Evolutionary conservation across 2,329 filamentous ascomycete species (phyloP).

Genomic region (Diaporthe vexans): DNA sequence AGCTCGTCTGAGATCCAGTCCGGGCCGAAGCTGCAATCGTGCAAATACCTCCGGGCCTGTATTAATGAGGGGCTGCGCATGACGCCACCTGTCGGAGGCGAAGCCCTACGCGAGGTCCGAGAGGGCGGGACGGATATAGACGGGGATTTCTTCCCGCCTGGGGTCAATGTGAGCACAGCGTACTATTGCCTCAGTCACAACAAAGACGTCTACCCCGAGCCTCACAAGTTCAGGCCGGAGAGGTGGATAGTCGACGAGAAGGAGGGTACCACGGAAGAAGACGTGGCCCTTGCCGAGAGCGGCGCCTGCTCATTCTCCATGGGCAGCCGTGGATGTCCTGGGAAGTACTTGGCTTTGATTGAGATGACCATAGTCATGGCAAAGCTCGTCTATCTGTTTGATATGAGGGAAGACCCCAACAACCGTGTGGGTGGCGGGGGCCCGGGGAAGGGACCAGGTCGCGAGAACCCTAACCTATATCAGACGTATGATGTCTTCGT

Average conservation of each 20-base stretch:
- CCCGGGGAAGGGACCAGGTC: neutral
- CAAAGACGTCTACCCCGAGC: slow-evolving; percentile 30
- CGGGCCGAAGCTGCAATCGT: slow-evolving; percentile 20
- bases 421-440: slow-evolving; percentile 20
- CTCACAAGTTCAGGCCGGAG: slow-evolving; percentile 26
- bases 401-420: slow-evolving; percentile 11
- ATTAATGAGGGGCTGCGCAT: slow-evolving; percentile 47
- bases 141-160: slow-evolving; percentile 21
- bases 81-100: slow-evolving; percentile 41
- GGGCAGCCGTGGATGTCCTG: slow-evolving; percentile 30
- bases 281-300: slow-evolving; percentile 16
- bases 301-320: slow-evolving; percentile 24
- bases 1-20: neutral
- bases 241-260: slow-evolving; percentile 33
- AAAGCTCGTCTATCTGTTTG: slow-evolving; percentile 23
- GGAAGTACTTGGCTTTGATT: slow-evolving; percentile 33
- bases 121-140: slow-evolving; percentile 19
- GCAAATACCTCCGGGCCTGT: slow-evolving; percentile 47
- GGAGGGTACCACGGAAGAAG: neutral
- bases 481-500: slow-evolving; percentile 30
- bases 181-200: slow-evolving; percentile 32
- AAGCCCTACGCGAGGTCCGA: slow-evolving; percentile 6
- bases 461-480: slow-evolving; percentile 12
- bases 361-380: slow-evolving; percentile 34
- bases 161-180: slow-evolving; percentile 9